Conservation (phyloP, 371 early-diverging fungal species). For the Lichtheimia corymbifera region DNA sequence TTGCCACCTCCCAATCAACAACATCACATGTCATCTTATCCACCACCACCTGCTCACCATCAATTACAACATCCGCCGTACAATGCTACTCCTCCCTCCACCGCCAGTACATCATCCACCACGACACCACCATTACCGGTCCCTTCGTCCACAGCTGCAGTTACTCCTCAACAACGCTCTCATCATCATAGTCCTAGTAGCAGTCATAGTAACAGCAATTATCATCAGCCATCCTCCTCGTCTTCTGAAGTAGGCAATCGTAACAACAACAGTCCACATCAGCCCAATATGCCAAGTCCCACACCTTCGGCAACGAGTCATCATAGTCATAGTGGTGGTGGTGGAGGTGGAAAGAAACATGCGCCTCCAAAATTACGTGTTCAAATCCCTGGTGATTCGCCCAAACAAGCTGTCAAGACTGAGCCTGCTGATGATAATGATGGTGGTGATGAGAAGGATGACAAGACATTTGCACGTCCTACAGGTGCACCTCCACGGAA, state of each 20-base stretch:
- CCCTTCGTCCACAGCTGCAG: not conserved
- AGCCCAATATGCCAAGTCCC: slow-evolving; percentile 17
- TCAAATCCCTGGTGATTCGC: slow-evolving; percentile 44
- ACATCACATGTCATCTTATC: slow-evolving; percentile 9
- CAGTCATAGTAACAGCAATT: not conserved
- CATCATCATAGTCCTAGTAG: slow-evolving; percentile 3
- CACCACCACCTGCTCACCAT: slow-evolving; percentile 13
- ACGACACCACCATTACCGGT: slow-evolving; percentile 20
- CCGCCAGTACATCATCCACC: slow-evolving; percentile 1
- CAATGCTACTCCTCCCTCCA: slow-evolving; percentile 1
- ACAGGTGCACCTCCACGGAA: slow-evolving; percentile 7
- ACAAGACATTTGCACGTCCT: slow-evolving; percentile 2
- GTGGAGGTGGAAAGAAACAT: slow-evolving; percentile 21
- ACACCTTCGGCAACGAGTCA: slow-evolving; percentile 17
- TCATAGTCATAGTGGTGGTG: slow-evolving; percentile 10
- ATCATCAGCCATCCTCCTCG: slow-evolving; percentile 5
- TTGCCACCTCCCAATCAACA: slow-evolving; percentile 21
- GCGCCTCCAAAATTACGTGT: slow-evolving; percentile 50
- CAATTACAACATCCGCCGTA: slow-evolving; percentile 6
- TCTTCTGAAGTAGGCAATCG: slow-evolving; percentile 3
- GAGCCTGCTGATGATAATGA: not conserved
- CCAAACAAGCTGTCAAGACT: slow-evolving; percentile 13
- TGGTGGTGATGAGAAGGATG: no score
- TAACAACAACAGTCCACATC: slow-evolving; percentile 15
- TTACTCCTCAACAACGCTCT: slow-evolving; percentile 1